Base-by-base conservation (phyloP, 208 protist species). In the Tritrichomonas foetus region DNA sequence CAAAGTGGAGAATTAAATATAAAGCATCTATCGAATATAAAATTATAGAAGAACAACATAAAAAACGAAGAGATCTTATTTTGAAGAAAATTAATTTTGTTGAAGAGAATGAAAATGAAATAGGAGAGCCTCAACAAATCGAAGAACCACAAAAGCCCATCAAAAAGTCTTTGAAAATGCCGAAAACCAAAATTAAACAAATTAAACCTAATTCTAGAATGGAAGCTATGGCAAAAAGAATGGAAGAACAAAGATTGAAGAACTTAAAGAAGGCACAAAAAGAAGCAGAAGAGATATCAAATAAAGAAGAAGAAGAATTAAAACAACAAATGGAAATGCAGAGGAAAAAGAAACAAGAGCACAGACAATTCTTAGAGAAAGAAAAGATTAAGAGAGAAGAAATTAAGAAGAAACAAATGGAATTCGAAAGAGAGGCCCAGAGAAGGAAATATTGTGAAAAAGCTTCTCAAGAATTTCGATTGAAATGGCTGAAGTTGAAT, bases 1-100 rank as follows among this genome's bases (percentile, higher is more conserved):
- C n/a, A n/a, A 3, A 53, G n/a, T 84, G 74, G 74, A 25, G 8
- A 33, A 14, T n/a, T 1, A 84, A 30, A 53, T 84, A 84, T 53
- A 84, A 53, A 84, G 9, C 44, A 25, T 27, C 33, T 1, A 53
- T 84, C 13, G 74, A 49, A 20, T n/a, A 53, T 5, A 84, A 53
- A 84, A 84, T 53, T 44, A 53, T 84, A 33, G 74, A 84, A 84
- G 74, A 84, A 53, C 74, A 84, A n/a, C 74, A 84, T 84, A 55
- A 25, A 84, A 49, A 53, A n/a, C 8, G 74, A 84, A 49, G 74
- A 78, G 33, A 14, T 47, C 20, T 78, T 5, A 14, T 78, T 47
- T 47, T 44, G 1, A 47, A 36, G 36, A 78, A 78, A 78, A 78
- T 84, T 53, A 11, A 84, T 47, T 33, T 47, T 30, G 22, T 39